phyloP scores from a whole-genome alignment of 1,284 basidiomycete genomes.

The Melampsora americana region DNA sequence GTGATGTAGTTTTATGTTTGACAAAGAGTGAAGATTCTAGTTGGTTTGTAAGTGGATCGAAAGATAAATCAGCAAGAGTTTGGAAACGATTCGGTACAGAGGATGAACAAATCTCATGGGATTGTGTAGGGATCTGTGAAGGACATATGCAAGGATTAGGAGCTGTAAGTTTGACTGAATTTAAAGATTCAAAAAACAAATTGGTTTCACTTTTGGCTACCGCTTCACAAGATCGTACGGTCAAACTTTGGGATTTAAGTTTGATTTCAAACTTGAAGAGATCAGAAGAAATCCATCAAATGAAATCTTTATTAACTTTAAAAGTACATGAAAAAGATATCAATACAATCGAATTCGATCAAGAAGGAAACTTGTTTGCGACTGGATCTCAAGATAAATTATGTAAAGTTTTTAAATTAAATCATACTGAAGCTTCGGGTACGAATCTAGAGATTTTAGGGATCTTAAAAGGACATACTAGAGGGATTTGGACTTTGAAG shows the following conservation, averaged over 20 bases:
- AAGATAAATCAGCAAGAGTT: conserved; percentile 81
- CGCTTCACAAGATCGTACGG: conserved; percentile 91
- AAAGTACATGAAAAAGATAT: conserved; percentile 98
- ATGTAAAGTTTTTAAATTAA: conserved; percentile 79
- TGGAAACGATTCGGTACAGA: conserved; percentile 64
- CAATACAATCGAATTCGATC: conserved; percentile 88
- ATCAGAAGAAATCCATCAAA: conserved; percentile 53
- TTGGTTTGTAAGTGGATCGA: conserved; percentile 83
- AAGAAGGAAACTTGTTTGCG: conserved; percentile 81
- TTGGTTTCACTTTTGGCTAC: conserved; percentile 73
- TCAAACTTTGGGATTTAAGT: conserved; percentile 95
- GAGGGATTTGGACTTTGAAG: conserved; percentile 90
- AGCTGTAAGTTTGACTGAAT: conserved; percentile 66
- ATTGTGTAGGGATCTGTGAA: conserved; percentile 79
- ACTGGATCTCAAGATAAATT: conserved; percentile 95
- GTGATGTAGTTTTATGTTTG: conserved; percentile 83
- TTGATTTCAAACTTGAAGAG: conserved; percentile 54
- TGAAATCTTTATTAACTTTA: conserved; percentile 78
- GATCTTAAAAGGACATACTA: conserved; percentile 89
- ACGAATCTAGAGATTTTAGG: conserved; percentile 68
- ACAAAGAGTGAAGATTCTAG: conserved; percentile 66
- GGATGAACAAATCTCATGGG: conserved; percentile 60
- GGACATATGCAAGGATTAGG: conserved; percentile 94
- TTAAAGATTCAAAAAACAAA: conserved; percentile 44
- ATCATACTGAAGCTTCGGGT: conserved; percentile 54